These are phyloP conservation scores for Claviceps citrina DNA, from an alignment of 2,329 filamentous ascomycete genomes.

Conservation along the genomic window DNA sequence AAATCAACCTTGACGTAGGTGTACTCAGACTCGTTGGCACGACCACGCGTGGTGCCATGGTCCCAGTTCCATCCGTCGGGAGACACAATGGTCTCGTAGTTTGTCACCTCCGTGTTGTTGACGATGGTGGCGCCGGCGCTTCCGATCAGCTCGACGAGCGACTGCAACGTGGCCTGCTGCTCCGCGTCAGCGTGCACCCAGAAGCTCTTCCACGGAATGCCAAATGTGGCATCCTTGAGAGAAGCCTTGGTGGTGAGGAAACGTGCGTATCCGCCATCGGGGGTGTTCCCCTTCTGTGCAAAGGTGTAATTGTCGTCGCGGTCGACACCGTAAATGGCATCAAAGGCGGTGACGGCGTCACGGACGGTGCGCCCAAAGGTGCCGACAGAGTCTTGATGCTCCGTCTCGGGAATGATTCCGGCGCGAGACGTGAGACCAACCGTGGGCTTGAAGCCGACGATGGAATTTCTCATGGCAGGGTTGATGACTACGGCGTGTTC, in stretches of 20 bases:
- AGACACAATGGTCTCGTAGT: conserved; percentile 45
- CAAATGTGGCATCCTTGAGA: conserved; percentile 49
- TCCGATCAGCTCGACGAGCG: conserved; percentile 34
- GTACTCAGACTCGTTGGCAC: conserved; percentile 58
- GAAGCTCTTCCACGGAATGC: conserved; percentile 56
- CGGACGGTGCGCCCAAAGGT: conserved; percentile 50
- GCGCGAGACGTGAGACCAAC: conserved; percentile 54
- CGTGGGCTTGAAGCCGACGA: conserved; percentile 64
- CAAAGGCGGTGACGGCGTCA: conserved; percentile 52
- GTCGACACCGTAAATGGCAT: conserved; percentile 54
- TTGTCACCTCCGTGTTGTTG: conserved; percentile 53
- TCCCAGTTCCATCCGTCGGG: conserved; percentile 63
- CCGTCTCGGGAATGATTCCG: conserved; percentile 48
- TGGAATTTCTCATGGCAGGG: conserved; percentile 50
- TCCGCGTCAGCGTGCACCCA: conserved; percentile 45
- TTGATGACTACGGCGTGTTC: conserved; percentile 39
- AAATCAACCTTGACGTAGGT: conserved; percentile 58
- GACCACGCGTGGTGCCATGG: conserved; percentile 45
- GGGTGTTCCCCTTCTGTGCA: conserved; percentile 38
- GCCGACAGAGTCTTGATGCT: conserved; percentile 55
- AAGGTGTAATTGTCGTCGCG: conserved; percentile 49
- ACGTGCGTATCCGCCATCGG: conserved; percentile 38
- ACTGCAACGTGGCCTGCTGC: conserved; percentile 37
- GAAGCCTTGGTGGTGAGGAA: conserved; percentile 37
- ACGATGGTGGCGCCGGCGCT: conserved; percentile 50